phyloP scores from a whole-genome alignment of 1,139 yeast genomes.

The Zhuliangozyma parablackwelliae region DNA sequence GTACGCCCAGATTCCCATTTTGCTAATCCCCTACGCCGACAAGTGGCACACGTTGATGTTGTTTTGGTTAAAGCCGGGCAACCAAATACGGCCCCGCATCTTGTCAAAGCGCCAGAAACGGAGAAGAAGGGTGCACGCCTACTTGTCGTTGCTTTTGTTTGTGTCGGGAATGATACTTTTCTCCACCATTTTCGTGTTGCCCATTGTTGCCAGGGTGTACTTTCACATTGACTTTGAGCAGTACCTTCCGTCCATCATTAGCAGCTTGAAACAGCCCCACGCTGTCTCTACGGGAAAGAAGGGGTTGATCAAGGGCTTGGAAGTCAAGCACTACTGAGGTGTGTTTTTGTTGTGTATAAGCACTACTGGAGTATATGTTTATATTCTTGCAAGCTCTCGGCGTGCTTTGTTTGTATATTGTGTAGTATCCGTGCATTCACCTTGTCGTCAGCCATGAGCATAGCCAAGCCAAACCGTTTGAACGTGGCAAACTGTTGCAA shows the following conservation, averaged over 20 bases:
- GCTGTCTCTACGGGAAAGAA: slow-evolving; percentile 21
- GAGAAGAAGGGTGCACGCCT: slow-evolving; percentile 23
- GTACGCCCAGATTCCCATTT: slow-evolving; percentile 47
- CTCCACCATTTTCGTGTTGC: slow-evolving; percentile 35
- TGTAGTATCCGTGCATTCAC: slow-evolving; percentile 9
- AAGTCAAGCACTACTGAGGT: slow-evolving; percentile 8
- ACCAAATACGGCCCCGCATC: slow-evolving; percentile 41
- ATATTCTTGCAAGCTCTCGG: slow-evolving; percentile 3
- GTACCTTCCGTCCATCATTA: slow-evolving; percentile 31
- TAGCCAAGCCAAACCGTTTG: slow-evolving; percentile 23
- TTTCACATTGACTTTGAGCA: slow-evolving; percentile 34
- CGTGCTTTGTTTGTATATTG: slow-evolving; percentile 7
- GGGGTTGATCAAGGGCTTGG: slow-evolving; percentile 31
- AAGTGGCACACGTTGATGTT: slow-evolving; percentile 75
- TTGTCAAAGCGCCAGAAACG: slow-evolving; percentile 30
- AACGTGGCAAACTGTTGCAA: slow-evolving; percentile 19
- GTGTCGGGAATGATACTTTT: slow-evolving; percentile 34
- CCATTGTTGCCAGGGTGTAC: slow-evolving; percentile 28
- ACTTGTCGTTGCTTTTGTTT: slow-evolving; percentile 37
- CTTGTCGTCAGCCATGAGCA: slow-evolving; percentile 9
- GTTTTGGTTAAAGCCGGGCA: slow-evolving; percentile 73
- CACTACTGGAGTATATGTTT: slow-evolving; percentile 3
- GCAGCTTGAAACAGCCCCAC: slow-evolving; percentile 40
- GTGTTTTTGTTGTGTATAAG: slow-evolving; percentile 3
- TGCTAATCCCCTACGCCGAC: slow-evolving; percentile 57